Evolutionary conservation across 1,139 yeast species (phyloP).

Genomic region (Meyerozyma guilliermondii): DNA sequence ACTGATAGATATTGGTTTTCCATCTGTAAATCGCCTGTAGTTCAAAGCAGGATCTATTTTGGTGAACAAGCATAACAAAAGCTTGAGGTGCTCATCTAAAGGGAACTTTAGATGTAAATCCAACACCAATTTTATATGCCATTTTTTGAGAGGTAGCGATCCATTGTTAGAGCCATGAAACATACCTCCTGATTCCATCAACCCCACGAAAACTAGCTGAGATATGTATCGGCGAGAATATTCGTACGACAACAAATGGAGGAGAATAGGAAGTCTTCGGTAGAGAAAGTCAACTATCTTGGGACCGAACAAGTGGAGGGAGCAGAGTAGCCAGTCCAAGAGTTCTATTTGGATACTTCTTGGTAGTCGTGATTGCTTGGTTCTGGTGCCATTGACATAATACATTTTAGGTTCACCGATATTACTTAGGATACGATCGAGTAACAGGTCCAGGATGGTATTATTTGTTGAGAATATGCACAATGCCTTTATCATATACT

Average conservation of each 20-base stretch:
- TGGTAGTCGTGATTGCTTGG: conserved; percentile 20
- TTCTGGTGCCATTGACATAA: conserved; percentile 18
- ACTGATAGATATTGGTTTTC: neutral
- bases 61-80: conserved; percentile 20
- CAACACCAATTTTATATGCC: conserved; percentile 33
- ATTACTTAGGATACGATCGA: conserved; percentile 20
- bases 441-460: conserved; percentile 9
- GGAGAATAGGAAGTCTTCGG: conserved; percentile 25
- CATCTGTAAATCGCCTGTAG: conserved; percentile 8
- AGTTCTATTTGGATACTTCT: conserved; percentile 19
- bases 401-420: conserved; percentile 27
- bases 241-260: conserved; percentile 40
- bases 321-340: conserved; percentile 28
- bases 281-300: conserved; percentile 12
- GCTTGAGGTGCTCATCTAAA: conserved; percentile 24
- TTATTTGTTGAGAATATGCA: conserved; percentile 11
- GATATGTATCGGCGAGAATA: conserved; percentile 38
- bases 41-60: conserved; percentile 21
- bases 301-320: conserved; percentile 23
- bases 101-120: conserved; percentile 32
- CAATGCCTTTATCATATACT: conserved; percentile 7
- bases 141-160: conserved; percentile 21
- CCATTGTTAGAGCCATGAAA: conserved; percentile 9
- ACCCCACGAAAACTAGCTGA: conserved; percentile 32
- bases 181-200: conserved; percentile 11